Evolutionary conservation across 2,329 filamentous ascomycete genomes (phyloP), one percentile per base, ranked within the genome.

Genomic region (Fusarium coffeatum): DNA sequence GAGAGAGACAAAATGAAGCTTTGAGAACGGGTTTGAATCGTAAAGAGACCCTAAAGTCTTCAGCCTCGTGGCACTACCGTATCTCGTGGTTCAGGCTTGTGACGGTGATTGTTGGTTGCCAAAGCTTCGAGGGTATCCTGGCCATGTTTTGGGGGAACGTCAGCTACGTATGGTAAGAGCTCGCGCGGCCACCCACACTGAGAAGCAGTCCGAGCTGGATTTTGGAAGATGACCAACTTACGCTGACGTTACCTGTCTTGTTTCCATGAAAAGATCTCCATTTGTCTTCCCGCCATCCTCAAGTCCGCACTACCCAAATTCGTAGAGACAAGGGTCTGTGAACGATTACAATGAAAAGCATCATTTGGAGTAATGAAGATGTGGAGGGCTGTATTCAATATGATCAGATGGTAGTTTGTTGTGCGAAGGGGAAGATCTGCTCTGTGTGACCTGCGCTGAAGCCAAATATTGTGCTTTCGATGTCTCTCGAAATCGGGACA

Each of bases 11-110:
- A 18, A 5, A 2, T 61, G 37, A 11, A 40, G 50, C 25, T 40
- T 30, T 0, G 43, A 23, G 1, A 37, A 18, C 2, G n/a, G 3
- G 0, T 4, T n/a, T 5, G 41, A 18, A 1, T 25, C 3, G 6
- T 13, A 7, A 15, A 6, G 8, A 2, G 6, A 15, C 3, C 10
- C 25, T 2, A 10, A 12, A 4, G 22, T 20, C 11, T 5, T 25
- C 2, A 18, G 27, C 7, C 27, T 18, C 4, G 22, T 6, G 22
- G 6, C 12, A 11, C 8, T 32, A 8, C 43, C 41, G 22, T 34
- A 6, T 23, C 58, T 59, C 58, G 42, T 60, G 7, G 0, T 28
- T 4, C 5, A 3, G 1, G 13, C 3, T 11, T 16, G 3, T 4
- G 12, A 7, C 6, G 8, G 8, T 22, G 18, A 3, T 34, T 18